Conservation (phyloP, 305 asterid genomes). For the Fraxinus baroniana region DNA sequence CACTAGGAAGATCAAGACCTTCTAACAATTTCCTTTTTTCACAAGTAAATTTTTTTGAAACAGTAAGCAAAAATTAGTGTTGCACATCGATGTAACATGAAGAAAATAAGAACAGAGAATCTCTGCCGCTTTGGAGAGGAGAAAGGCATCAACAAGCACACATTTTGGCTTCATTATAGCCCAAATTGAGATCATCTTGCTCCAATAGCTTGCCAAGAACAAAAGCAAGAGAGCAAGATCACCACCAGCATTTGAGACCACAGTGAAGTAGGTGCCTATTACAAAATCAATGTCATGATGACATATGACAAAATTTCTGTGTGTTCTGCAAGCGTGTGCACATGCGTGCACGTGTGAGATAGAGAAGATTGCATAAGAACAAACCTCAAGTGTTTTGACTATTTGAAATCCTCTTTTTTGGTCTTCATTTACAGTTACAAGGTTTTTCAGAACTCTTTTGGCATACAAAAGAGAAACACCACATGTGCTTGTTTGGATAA, state of each 20-base stretch:
- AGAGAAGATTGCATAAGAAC: conserved; percentile 15
- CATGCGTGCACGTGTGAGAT: background rate
- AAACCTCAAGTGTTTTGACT: conserved; percentile 71
- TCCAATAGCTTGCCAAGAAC: conserved; percentile 76
- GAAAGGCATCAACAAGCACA: conserved; percentile 9
- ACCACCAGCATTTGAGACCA: conserved; percentile 78
- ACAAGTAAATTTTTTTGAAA: background rate
- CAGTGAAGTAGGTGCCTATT: conserved; percentile 73
- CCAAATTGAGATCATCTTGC: conserved; percentile 64
- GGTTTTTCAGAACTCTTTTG: conserved; percentile 51
- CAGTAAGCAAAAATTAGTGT: background rate
- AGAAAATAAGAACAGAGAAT: background rate
- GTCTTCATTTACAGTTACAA: conserved; percentile 67
- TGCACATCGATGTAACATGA: background rate
- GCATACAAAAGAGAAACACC: conserved; percentile 87
- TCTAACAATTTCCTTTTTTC: background rate
- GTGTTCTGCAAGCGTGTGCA: background rate
- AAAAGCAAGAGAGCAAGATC: conserved; percentile 43
- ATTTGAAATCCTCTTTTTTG: conserved; percentile 74
- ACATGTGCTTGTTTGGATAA: background rate
- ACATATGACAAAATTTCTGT: conserved; percentile 2
- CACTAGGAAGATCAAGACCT: background rate
- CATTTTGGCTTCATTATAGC: conserved; percentile 83
- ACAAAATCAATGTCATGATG: conserved; percentile 24
- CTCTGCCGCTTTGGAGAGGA: conserved; percentile 1